Conservation (phyloP, 2,329 filamentous ascomycete species). For the Scytalidium sp. region DNA sequence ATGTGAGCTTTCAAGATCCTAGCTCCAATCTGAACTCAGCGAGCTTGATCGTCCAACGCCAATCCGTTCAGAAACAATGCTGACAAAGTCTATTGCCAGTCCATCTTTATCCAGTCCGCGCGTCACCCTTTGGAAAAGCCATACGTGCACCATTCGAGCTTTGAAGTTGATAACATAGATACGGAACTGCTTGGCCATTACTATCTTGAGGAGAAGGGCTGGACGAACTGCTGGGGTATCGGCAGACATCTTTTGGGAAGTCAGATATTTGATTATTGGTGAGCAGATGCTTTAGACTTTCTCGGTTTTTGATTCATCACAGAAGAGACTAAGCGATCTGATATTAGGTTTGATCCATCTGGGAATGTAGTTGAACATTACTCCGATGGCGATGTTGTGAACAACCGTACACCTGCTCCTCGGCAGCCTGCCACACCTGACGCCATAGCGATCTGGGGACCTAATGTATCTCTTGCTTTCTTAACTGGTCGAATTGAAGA, state of each 20-base stretch:
- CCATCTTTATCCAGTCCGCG: slow-evolving; percentile 49
- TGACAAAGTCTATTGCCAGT: too few species aligned
- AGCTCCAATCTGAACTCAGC: too few species aligned
- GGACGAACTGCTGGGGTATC: slow-evolving; percentile 64
- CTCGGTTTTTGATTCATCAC: slow-evolving; percentile 65
- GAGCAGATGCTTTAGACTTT: too few species aligned
- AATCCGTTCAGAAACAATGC: too few species aligned
- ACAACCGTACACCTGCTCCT: slow-evolving; percentile 44
- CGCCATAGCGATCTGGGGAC: too few species aligned
- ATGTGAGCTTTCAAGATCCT: too few species aligned
- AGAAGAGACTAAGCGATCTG: too few species aligned
- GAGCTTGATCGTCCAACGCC: too few species aligned
- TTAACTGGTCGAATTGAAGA: too few species aligned
- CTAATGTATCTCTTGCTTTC: too few species aligned
- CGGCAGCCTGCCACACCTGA: too few species aligned
- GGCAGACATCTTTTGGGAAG: slow-evolving; percentile 65
- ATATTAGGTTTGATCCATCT: slow-evolving; percentile 51
- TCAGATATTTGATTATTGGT: slow-evolving; percentile 70
- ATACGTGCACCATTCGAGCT: slow-evolving; percentile 32
- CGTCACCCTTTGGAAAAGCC: slow-evolving; percentile 17
- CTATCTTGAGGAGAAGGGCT: slow-evolving; percentile 59
- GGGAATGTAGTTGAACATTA: slow-evolving; percentile 66
- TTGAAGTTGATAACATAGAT: slow-evolving; percentile 68
- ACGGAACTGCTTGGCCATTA: slow-evolving; percentile 66
- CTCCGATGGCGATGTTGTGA: slow-evolving; percentile 63